These are phyloP conservation scores for Sicyos baderoa DNA, from an alignment of 306 rosid species.

Conservation along the genomic window DNA sequence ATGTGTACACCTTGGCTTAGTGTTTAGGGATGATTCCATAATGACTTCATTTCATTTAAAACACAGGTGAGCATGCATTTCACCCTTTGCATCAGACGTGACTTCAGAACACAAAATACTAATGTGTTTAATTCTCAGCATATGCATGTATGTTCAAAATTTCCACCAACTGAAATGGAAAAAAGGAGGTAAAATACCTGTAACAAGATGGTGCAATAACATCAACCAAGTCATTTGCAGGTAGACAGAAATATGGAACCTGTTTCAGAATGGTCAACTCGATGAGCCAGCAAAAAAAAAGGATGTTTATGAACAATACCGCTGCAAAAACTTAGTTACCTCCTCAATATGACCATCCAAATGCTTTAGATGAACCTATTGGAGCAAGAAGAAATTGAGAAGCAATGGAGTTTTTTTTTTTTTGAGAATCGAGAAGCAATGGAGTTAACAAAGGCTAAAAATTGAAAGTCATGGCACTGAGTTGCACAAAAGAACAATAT, in stretches of 20 bases:
- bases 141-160: neutral
- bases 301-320: constrained; percentile 20
- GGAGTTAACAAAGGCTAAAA: constrained; percentile 4
- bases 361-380: constrained; percentile 86
- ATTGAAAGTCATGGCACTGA: neutral
- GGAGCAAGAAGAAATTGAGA: constrained; percentile 15
- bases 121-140: too few relatives aligned
- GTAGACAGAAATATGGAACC: constrained; percentile 98
- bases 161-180: constrained; percentile 5
- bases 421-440: constrained; percentile 8
- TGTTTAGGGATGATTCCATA: too few relatives aligned
- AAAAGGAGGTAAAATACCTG: constrained; percentile 40
- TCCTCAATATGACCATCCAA: constrained; percentile 94
- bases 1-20: too few relatives aligned
- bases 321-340: constrained; percentile 29
- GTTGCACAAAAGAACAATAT: constrained; percentile 12
- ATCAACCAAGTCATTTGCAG: constrained; percentile 93
- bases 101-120: too few relatives aligned
- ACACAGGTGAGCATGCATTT: too few relatives aligned
- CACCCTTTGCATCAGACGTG: too few relatives aligned
- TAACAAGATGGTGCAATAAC: constrained; percentile 99
- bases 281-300: constrained; percentile 28
- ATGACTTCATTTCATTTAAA: too few relatives aligned
- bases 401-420: constrained; percentile 1
- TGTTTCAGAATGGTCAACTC: constrained; percentile 38